Conservation (phyloP, 768 basidiomycete species). For the Suillus lakei region DNA sequence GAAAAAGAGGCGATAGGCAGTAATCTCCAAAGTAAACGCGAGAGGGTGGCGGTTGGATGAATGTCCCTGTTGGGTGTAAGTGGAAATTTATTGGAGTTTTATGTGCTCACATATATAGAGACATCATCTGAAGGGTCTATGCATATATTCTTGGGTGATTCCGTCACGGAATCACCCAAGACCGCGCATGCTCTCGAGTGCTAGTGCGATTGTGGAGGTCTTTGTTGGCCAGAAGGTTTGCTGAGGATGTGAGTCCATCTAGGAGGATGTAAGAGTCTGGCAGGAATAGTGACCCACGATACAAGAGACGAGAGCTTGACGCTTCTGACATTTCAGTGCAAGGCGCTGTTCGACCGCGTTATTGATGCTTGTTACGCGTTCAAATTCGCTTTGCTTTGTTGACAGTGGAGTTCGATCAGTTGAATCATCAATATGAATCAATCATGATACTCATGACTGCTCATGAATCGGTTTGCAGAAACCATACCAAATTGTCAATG, state of each 20-base stretch:
- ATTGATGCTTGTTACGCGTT: neutral
- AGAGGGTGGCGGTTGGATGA: slow-evolving; percentile 45
- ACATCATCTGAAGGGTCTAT: slow-evolving; percentile 61
- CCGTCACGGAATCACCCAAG: slow-evolving; percentile 57
- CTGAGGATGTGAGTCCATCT: slow-evolving; percentile 76
- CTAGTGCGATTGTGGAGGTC: slow-evolving; percentile 38
- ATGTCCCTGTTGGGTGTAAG: slow-evolving; percentile 56
- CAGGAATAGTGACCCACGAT: slow-evolving; percentile 54
- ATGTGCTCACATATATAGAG: slow-evolving; percentile 47
- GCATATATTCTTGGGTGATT: slow-evolving; percentile 59
- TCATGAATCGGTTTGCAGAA: too few species aligned
- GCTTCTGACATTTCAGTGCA: too few species aligned
- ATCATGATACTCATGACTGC: too few species aligned
- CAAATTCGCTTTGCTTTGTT: too few species aligned
- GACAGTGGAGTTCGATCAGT: too few species aligned
- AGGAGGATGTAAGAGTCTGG: slow-evolving; percentile 73
- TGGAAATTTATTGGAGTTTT: slow-evolving; percentile 30
- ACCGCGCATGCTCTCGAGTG: slow-evolving; percentile 65
- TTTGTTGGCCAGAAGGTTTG: slow-evolving; percentile 42
- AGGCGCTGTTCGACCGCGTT: neutral
- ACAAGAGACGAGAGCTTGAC: too few species aligned
- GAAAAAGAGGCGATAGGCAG: too few species aligned
- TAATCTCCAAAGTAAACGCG: too few species aligned
- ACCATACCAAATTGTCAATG: too few species aligned
- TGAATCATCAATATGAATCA: too few species aligned